Evolutionary conservation across 2,329 filamentous ascomycete genomes (phyloP), one percentile per base, ranked within the genome.

Genomic region (Cyphellophora europaea): DNA sequence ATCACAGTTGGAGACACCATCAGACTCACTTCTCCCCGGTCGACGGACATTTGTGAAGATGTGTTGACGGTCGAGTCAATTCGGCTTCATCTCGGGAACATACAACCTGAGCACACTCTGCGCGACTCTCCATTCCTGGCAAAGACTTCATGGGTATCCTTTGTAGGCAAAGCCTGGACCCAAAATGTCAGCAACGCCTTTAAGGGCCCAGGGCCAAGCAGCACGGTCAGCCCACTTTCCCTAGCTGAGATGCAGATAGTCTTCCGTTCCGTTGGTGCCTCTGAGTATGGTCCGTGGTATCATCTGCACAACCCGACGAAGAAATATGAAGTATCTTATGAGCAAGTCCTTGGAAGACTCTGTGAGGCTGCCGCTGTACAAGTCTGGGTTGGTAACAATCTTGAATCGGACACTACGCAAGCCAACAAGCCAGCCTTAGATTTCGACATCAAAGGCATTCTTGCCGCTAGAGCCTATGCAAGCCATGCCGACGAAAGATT

Each of bases 41-140:
- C 36, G 36, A 12, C 6, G 38, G 54, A 57, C 54, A 52, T 2
- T 31, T 62, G 66, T 5, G 65, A 60, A 1, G 72, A 78, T 35
- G 60, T 77, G 11, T 52, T 78, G 47, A 54, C 69, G 10, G 63
- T 78, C 35, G 65, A 66, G 2, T 61, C 63, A 0, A 74, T 78
- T 35, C 59, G 63, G 10, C 51, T 77, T 1, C 58, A 64, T 11
- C 57, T 75, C 18, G 53, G 58, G 2, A 58, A 66, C 6, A 62
- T 76, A 14, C 61, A 68, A 30, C 53, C 63, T 0, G 66, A 67
- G 6, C 51, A 58, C 12, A 59, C 66, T 30, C 60, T 67, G 19
- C 56, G 61, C 30, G 60, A 69, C 19, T 61, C 66, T 6, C 58
- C 58, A 0, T 50, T 62, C 2, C 62, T 72, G 0, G 59, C 60